Evolutionary conservation across 1,284 basidiomycete genomes (phyloP).

Genomic region (Ustilago shanxiensis): DNA sequence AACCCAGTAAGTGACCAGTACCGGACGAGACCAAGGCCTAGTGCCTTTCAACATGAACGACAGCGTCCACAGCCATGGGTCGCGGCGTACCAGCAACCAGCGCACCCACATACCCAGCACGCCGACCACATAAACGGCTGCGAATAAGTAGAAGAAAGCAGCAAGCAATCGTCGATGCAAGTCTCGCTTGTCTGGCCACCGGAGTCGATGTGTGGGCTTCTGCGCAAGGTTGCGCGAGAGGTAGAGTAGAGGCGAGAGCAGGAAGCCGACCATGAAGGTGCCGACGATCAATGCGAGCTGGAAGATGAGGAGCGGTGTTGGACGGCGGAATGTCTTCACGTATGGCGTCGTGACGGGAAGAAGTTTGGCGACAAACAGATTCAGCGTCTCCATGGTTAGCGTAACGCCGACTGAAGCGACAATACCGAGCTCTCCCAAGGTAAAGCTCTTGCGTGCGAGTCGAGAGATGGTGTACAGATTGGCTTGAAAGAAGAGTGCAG

Average conservation of each 20-base stretch:
- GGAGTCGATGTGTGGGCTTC: slow-evolving; percentile 86
- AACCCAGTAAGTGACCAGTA: slow-evolving; percentile 87
- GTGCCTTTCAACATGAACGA: slow-evolving; percentile 77
- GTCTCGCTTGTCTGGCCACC: slow-evolving; percentile 87
- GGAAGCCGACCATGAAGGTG: slow-evolving; percentile 88
- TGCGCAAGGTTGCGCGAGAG: slow-evolving; percentile 93
- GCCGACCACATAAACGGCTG: slow-evolving; percentile 82
- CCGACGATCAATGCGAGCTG: slow-evolving; percentile 94
- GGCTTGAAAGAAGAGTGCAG: slow-evolving; percentile 88
- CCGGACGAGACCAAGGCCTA: slow-evolving; percentile 84
- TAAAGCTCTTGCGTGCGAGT: slow-evolving; percentile 91
- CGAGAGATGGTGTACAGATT: slow-evolving; percentile 89
- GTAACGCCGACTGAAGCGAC: slow-evolving; percentile 89
- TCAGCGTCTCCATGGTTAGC: slow-evolving; percentile 79
- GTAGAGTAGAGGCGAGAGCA: slow-evolving; percentile 93
- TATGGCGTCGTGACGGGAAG: slow-evolving; percentile 77
- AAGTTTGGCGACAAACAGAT: slow-evolving; percentile 62
- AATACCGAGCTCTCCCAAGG: slow-evolving; percentile 90
- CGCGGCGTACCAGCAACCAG: slow-evolving; percentile 85
- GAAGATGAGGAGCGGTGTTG: slow-evolving; percentile 90
- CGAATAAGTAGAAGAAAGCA: slow-evolving; percentile 84
- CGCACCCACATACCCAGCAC: slow-evolving; percentile 92
- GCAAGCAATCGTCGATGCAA: slow-evolving; percentile 87
- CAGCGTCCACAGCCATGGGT: slow-evolving; percentile 89
- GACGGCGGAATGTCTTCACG: slow-evolving; percentile 91